Base-by-base conservation (phyloP, 2,329 filamentous ascomycete species). In the Amauroascus niger region DNA sequence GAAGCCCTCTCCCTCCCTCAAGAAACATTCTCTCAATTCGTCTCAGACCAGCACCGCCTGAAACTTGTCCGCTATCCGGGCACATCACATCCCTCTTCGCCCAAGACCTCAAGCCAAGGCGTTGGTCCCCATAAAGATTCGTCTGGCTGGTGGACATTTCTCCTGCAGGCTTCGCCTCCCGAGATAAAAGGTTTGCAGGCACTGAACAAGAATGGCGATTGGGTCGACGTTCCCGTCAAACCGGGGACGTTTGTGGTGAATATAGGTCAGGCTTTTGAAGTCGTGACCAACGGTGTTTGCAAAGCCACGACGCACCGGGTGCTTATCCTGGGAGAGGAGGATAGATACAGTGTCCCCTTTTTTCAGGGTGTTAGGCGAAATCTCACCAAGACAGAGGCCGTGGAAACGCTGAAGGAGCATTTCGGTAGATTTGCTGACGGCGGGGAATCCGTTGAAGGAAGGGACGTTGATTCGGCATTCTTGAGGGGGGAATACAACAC, bases 51-150 rank as follows among this genome's bases (percentile, higher is more conserved):
- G 56, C 79, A 83, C 61, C 76, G 81, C 3, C 71, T 83, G 37
- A 81, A 82, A 59, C 67, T 82, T 1, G 70, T 81, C 2, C 75
- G 73, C 51, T 82, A 82, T 52, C 77, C 78, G 3, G 67, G 69
- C 3, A 5, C 33, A 35, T 40, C 41, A n/a, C 9, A 40, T 14
- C 3, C 43, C 22, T 6, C 18, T 1, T 52, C 50, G 13, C 7
- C 28, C 7, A n/a, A 16, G 8, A 8, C 32, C 16, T 13, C 32
- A 0, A 55, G 59, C 8, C 79, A 82, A 65, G 80, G 80, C 1
- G 79, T 83, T 1, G 80, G 80, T 0, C 76, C 80, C 0, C 80
- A 83, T 66, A 82, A 82, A 60, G 79, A 81, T 62, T 82, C 76
- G 0, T 81, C 79, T 0, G 80, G 80, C 2, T 83, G 79, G 79